Conservation (phyloP, 257 asterid species). For the Solanum chiquidenum region DNA sequence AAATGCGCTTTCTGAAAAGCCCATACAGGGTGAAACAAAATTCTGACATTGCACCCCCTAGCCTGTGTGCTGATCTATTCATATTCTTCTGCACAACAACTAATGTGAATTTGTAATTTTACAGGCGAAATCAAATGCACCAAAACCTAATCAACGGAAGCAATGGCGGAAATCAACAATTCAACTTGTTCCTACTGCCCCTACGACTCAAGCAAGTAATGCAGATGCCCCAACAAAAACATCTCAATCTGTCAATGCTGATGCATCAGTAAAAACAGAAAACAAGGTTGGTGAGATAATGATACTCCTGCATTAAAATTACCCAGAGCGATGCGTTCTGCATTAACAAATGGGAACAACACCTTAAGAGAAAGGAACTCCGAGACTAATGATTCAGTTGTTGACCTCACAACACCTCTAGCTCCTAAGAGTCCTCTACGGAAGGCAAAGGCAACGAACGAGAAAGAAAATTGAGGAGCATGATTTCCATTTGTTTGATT, state of each 20-base stretch:
- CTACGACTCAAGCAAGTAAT: constrained; percentile 30
- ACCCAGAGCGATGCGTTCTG: constrained; percentile 66
- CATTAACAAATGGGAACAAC: constrained; percentile 34
- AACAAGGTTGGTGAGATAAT: constrained; percentile 4
- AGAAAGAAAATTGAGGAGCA: constrained; percentile 51
- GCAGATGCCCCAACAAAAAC: constrained; percentile 23
- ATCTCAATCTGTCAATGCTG: constrained; percentile 21
- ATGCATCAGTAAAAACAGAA: constrained; percentile 33
- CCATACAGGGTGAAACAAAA: constrained; percentile 11
- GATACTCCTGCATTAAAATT: constrained; percentile 35
- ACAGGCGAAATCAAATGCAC: constrained; percentile 53
- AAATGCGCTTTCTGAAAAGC: constrained; percentile 64
- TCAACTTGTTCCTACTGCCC: constrained; percentile 71
- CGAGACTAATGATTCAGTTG: constrained; percentile 17
- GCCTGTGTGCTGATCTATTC: not conserved
- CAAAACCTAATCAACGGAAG: constrained; percentile 55
- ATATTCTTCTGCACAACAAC: not conserved
- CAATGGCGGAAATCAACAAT: constrained; percentile 71
- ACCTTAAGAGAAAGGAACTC: constrained; percentile 63
- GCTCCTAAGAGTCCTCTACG: constrained; percentile 32
- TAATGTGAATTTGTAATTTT: not conserved
- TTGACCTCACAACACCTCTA: constrained; percentile 10
- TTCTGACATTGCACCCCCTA: constrained; percentile 50
- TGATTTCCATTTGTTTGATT: not conserved
- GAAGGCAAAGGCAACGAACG: constrained; percentile 23